Evolutionary conservation across 164 flowering plant genomes (phyloP).

Genomic region (Vitis cinerea): DNA sequence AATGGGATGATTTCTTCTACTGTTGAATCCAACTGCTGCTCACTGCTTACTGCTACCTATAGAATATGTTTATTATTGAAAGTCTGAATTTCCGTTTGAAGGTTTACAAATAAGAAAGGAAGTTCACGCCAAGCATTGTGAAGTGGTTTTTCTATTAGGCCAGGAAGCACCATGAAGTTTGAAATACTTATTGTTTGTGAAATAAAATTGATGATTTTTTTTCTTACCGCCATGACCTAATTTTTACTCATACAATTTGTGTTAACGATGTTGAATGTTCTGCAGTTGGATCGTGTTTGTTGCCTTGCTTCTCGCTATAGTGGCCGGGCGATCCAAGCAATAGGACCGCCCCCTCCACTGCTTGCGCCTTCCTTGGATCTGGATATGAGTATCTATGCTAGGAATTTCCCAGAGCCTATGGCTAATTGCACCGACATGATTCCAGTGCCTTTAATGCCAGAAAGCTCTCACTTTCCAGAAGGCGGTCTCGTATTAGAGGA

Average conservation of each 20-base stretch:
- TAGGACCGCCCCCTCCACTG: conserved; percentile 39
- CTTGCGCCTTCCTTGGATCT: conserved; percentile 66
- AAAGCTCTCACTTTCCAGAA: conserved; percentile 29
- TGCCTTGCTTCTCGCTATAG: conserved; percentile 48
- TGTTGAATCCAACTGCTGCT: too few species aligned
- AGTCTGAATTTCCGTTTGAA: too few species aligned
- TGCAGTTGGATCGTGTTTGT: conserved; percentile 77
- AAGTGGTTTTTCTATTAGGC: too few species aligned
- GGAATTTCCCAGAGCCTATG: conserved; percentile 54
- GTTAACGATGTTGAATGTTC: neutral
- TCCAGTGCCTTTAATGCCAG: conserved; percentile 39
- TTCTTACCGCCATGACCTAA: too few species aligned
- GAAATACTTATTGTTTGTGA: too few species aligned
- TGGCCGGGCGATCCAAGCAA: conserved; percentile 44
- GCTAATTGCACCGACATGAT: conserved; percentile 33
- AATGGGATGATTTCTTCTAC: too few species aligned
- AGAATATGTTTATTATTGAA: too few species aligned
- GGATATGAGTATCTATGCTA: conserved; percentile 67
- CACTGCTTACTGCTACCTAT: too few species aligned
- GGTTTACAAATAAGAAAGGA: too few species aligned
- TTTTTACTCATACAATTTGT: neutral
- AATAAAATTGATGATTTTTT: too few species aligned
- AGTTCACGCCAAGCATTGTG: too few species aligned
- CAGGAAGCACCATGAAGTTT: too few species aligned
- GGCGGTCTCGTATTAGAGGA: conserved; percentile 48